Base-by-base conservation (phyloP, 768 basidiomycete species). In the Trametes sanguinea region DNA sequence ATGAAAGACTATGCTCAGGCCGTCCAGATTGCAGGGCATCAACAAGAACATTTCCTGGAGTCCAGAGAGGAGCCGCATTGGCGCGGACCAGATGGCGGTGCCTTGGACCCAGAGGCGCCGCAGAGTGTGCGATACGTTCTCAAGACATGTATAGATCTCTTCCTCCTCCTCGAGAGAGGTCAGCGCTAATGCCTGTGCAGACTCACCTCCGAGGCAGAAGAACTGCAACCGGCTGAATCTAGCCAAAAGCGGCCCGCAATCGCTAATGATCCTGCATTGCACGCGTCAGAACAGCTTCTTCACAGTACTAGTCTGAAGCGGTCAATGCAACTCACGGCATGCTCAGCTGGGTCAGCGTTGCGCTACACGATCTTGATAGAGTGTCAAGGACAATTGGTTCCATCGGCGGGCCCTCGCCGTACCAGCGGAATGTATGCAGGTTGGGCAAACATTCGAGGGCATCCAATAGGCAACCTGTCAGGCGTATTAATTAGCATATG, bases 1-100 rank as follows among this genome's bases (percentile, higher is more conserved):
- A n/a, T 32, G 62, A 27, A 63, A 35, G 13, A 63, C 40, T 8
- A 55, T 58, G n/a, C 27, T 35, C 40, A 66, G 35, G 8, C 57
- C 51, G 3, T 16, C 46, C 8, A 60, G 40, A 0, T n/a, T 22
- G 6, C n/a, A 10, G 16, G 57, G 43, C 4, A 27, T 13, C 29
- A 45, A 11, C 6, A 66, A 22, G 22, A 57, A 51, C 9, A 66
- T 57, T 6, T 63, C 61, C 14, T 52, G 35, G 17, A 66, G 61
- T 14, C 46, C 42, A 8, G 22, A 4, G 16, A 66, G 47, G 10
- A 30, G 4, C 6, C 50, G 57, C 2, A 63, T 16, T 3, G 65
- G 65, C 13, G 40, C 33, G 13, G 9, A 6, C 51, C 58, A 54
- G 35, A 61, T 51, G 10, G 32, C 11, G 14, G 39, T 29, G 22